Evolutionary conservation across 176 grass and related monocot species (phyloP).

Genomic region (Avena eriantha): DNA sequence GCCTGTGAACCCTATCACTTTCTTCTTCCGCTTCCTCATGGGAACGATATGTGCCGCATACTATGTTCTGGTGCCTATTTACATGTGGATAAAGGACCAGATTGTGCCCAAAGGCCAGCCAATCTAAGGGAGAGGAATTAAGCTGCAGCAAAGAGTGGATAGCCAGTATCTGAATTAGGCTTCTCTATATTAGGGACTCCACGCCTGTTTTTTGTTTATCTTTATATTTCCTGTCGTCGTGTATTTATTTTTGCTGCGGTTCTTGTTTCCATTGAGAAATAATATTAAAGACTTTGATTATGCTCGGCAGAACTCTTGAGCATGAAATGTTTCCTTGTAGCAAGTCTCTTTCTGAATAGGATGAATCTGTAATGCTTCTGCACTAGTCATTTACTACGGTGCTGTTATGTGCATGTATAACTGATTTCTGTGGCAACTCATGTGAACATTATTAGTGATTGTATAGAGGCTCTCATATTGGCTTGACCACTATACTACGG

Average conservation of each 20-base stretch:
- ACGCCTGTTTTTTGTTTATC: slow-evolving; percentile 39
- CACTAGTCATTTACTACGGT: neutral
- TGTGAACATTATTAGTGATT: neutral
- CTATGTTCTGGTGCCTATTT: slow-evolving; percentile 73
- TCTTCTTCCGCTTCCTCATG: slow-evolving; percentile 71
- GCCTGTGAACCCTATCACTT: slow-evolving; percentile 76
- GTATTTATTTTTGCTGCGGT: slow-evolving; percentile 9
- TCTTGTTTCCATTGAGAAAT: slow-evolving; percentile 44
- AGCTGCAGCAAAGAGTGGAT: slow-evolving; percentile 39
- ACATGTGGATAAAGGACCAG: slow-evolving; percentile 99
- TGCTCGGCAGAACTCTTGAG: slow-evolving; percentile 1
- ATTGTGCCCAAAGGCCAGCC: slow-evolving; percentile 93
- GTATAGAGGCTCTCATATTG: slow-evolving; percentile 24
- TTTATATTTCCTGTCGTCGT: slow-evolving; percentile 26
- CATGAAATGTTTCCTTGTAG: slow-evolving; percentile 34
- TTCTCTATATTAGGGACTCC: slow-evolving; percentile 55
- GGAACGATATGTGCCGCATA: slow-evolving; percentile 81
- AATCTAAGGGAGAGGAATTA: slow-evolving; percentile 52
- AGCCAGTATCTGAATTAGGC: slow-evolving; percentile 44
- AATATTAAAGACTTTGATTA: slow-evolving; percentile 40
- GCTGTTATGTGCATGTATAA: neutral
- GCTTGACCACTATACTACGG: neutral
- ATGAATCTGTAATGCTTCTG: slow-evolving; percentile 26
- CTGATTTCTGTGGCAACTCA: slow-evolving; percentile 28
- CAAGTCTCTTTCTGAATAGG: slow-evolving; percentile 12